Evolutionary conservation across 176 grass and related monocot species (phyloP).

Genomic region (Oryza rufipogon): DNA sequence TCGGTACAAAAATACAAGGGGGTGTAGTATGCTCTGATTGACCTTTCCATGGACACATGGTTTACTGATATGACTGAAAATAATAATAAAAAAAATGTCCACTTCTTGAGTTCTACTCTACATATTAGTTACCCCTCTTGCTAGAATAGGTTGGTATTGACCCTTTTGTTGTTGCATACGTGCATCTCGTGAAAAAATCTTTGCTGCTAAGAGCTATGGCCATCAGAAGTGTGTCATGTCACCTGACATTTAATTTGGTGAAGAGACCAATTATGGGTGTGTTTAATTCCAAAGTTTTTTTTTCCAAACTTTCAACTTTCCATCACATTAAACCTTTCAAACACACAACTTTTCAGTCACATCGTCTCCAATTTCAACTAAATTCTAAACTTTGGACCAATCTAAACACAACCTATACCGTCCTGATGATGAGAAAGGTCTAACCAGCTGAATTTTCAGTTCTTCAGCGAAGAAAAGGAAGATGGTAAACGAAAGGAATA

Average conservation of each 20-base stretch:
- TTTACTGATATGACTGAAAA: neutral
- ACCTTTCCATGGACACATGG: neutral
- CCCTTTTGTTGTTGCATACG: neutral
- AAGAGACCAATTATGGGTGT: no score
- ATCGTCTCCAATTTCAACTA: no score
- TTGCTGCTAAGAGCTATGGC: neutral
- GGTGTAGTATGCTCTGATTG: neutral
- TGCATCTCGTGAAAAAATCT: neutral
- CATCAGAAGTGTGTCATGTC: neutral
- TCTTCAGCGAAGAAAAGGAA: conserved; percentile 18
- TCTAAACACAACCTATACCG: no score
- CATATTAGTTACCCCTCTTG: neutral
- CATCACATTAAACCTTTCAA: no score
- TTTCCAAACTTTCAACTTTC: no score
- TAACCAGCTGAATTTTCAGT: neutral
- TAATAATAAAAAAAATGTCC: neutral
- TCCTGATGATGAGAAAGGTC: neutral
- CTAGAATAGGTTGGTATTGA: neutral
- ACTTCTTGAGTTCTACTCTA: neutral
- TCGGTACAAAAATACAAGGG: conserved; percentile 23
- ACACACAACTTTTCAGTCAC: no score
- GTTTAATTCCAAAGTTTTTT: no score
- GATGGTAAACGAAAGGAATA: neutral
- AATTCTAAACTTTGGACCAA: no score
- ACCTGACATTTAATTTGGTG: neutral